Percentiles rank a stretch among this genome's conserved stretches.
Evolutionary conservation across 1,284 basidiomycete species (phyloP).

Genomic region (Cryptococcus neoformans): DNA sequence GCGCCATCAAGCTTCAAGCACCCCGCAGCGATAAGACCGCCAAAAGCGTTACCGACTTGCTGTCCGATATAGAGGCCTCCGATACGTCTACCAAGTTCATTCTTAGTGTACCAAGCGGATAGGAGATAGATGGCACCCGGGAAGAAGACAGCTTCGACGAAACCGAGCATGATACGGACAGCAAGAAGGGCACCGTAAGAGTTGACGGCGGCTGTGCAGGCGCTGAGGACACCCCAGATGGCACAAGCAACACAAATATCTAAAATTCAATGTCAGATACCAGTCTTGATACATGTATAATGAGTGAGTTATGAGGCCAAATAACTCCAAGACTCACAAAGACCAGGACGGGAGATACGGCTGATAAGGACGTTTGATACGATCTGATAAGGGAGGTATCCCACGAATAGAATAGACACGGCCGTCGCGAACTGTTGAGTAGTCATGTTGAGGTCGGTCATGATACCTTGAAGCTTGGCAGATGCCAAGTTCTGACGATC

Average conservation of each 20-base stretch:
- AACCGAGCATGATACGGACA: slow-evolving; percentile 27
- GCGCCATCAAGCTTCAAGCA: slow-evolving; percentile 32
- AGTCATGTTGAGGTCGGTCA: slow-evolving; percentile 24
- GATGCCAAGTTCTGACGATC: slow-evolving; percentile 35
- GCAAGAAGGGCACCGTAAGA: slow-evolving; percentile 27
- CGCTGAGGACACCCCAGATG: slow-evolving; percentile 44
- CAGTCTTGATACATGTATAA: background rate
- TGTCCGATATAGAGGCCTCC: slow-evolving; percentile 35
- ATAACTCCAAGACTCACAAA: slow-evolving; percentile 26
- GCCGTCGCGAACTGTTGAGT: slow-evolving; percentile 37
- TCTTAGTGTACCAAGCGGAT: slow-evolving; percentile 40
- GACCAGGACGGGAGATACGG: slow-evolving; percentile 27
- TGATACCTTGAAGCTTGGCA: slow-evolving; percentile 20
- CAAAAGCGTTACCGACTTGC: slow-evolving; percentile 43
- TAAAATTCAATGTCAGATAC: background rate
- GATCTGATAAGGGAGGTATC: slow-evolving; percentile 43
- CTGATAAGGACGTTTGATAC: slow-evolving; percentile 34
- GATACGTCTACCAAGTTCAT: slow-evolving; percentile 33
- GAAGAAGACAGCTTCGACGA: slow-evolving; percentile 41
- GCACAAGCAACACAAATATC: slow-evolving; percentile 30
- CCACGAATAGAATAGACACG: slow-evolving; percentile 20
- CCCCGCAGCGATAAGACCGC: slow-evolving; percentile 39
- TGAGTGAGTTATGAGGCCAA: background rate
- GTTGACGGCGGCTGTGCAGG: slow-evolving; percentile 33
- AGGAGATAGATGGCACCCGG: slow-evolving; percentile 37